Conservation (phyloP, 2,329 filamentous ascomycete genomes). For the Microascus cirrosus region DNA sequence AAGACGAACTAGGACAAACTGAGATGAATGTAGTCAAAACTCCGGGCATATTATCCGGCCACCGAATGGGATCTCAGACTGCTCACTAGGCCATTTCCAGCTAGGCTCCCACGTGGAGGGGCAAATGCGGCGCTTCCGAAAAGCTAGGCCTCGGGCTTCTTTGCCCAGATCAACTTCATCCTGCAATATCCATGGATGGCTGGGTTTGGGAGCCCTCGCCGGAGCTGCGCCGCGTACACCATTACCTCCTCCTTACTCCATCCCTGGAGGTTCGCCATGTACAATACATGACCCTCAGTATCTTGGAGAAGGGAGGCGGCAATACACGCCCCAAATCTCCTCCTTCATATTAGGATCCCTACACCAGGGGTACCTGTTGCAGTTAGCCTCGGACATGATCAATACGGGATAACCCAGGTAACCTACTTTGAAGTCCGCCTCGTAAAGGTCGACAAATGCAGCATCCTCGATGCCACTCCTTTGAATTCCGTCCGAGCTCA, state of each 20-base stretch:
- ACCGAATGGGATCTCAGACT: too few relatives aligned
- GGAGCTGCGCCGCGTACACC: slow-evolving; percentile 19
- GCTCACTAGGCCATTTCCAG: too few relatives aligned
- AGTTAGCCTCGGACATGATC: slow-evolving; percentile 14
- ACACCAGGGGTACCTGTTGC: too few relatives aligned
- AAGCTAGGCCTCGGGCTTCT: background rate
- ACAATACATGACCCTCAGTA: slow-evolving; percentile 19
- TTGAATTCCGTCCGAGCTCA: slow-evolving; percentile 12
- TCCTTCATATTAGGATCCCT: too few relatives aligned
- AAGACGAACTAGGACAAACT: too few relatives aligned
- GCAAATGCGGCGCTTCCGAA: too few relatives aligned
- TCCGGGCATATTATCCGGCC: too few relatives aligned
- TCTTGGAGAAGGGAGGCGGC: too few relatives aligned
- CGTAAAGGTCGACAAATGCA: slow-evolving; percentile 15
- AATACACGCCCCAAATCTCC: too few relatives aligned
- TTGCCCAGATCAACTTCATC: slow-evolving; percentile 16
- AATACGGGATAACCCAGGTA: slow-evolving; percentile 21
- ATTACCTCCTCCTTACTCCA: slow-evolving; percentile 21
- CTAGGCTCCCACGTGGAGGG: too few relatives aligned
- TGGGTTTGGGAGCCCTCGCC: slow-evolving; percentile 20
- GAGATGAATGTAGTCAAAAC: too few relatives aligned
- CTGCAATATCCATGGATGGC: slow-evolving; percentile 25
- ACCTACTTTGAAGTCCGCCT: slow-evolving; percentile 12
- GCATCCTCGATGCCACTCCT: slow-evolving; percentile 10
- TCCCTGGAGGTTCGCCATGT: slow-evolving; percentile 21